Evolutionary conservation across 805 yeast genomes (phyloP).

Genomic region (Yarrowia sp.): DNA sequence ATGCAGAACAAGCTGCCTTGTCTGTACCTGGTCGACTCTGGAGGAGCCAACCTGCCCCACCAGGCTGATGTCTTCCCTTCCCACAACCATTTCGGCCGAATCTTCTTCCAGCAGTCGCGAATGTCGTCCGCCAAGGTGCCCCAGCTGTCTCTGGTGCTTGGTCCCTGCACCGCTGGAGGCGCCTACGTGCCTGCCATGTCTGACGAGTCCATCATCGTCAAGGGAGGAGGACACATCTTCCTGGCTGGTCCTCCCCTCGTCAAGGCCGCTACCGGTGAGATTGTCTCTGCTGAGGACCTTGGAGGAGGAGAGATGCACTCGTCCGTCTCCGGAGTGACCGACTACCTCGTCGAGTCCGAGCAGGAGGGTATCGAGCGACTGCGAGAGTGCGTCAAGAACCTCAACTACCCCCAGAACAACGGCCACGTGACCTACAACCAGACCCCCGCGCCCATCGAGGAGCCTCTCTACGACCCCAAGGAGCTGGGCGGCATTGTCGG

Average conservation of each 20-base stretch:
- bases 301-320: slow-evolving; percentile 51
- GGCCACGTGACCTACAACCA: slow-evolving; percentile 33
- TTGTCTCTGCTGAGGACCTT: slow-evolving; percentile 47
- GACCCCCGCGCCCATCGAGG: slow-evolving; percentile 42
- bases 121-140: slow-evolving; percentile 48
- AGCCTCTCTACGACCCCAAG: slow-evolving; percentile 46
- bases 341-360: slow-evolving; percentile 47
- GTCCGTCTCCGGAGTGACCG: slow-evolving; percentile 48
- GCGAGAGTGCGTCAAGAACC: slow-evolving; percentile 45
- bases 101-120: slow-evolving; percentile 48
- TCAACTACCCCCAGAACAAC: slow-evolving; percentile 41
- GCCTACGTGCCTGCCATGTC: slow-evolving; percentile 51
- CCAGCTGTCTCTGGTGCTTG: slow-evolving; percentile 48
- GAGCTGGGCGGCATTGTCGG: slow-evolving; percentile 49
- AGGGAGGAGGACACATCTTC: slow-evolving; percentile 49
- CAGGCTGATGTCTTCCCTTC: slow-evolving; percentile 50
- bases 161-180: slow-evolving; percentile 51
- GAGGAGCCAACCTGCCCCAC: slow-evolving; percentile 50
- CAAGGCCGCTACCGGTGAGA: slow-evolving; percentile 51
- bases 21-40: slow-evolving; percentile 48
- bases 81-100: slow-evolving; percentile 50
- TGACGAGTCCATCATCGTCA: slow-evolving; percentile 49
- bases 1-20: slow-evolving; percentile 48
- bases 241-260: slow-evolving; percentile 50
- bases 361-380: slow-evolving; percentile 48